phyloP scores from a whole-genome alignment of 1,139 yeast genomes.

The Suhomyces bribrorum region DNA sequence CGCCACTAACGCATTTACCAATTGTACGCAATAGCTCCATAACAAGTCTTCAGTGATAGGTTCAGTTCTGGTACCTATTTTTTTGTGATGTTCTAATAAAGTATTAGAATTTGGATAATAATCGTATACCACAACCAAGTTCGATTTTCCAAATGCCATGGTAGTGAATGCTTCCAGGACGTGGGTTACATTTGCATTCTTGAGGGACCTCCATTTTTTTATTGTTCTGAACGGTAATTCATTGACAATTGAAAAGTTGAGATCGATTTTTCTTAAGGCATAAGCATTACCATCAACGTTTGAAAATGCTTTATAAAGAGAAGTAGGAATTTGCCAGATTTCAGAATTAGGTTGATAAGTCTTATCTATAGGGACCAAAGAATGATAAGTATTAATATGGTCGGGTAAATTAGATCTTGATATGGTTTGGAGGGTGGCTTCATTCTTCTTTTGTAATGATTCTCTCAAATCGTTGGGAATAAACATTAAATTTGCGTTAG shows the following conservation, averaged over 20 bases:
- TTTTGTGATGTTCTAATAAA: conserved; percentile 45
- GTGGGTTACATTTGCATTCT: conserved; percentile 63
- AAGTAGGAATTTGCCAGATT: conserved; percentile 61
- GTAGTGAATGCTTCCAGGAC: conserved; percentile 85
- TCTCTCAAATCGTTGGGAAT: conserved; percentile 75
- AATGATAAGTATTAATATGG: conserved; percentile 79
- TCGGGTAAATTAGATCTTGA: conserved; percentile 67
- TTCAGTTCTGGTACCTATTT: conserved; percentile 37
- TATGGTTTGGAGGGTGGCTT: conserved; percentile 73
- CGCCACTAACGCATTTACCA: conserved; percentile 63
- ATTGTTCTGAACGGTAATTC: conserved; percentile 49
- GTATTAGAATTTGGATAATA: conserved; percentile 67
- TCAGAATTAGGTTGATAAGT: conserved; percentile 53
- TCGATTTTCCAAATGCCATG: conserved; percentile 74
- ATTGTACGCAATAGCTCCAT: conserved; percentile 77
- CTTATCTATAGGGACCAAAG: conserved; percentile 80
- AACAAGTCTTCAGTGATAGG: conserved; percentile 62
- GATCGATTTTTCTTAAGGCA: conserved; percentile 70
- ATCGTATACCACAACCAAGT: conserved; percentile 52
- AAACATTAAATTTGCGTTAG: conserved; percentile 68
- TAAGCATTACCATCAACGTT: conserved; percentile 79
- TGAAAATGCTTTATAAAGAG: conserved; percentile 78
- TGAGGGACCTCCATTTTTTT: conserved; percentile 51
- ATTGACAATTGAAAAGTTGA: conserved; percentile 46
- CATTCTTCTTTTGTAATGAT: conserved; percentile 69